Conservation (phyloP, 108 stramenopile genomes). For the Epipyxis sp. region DNA sequence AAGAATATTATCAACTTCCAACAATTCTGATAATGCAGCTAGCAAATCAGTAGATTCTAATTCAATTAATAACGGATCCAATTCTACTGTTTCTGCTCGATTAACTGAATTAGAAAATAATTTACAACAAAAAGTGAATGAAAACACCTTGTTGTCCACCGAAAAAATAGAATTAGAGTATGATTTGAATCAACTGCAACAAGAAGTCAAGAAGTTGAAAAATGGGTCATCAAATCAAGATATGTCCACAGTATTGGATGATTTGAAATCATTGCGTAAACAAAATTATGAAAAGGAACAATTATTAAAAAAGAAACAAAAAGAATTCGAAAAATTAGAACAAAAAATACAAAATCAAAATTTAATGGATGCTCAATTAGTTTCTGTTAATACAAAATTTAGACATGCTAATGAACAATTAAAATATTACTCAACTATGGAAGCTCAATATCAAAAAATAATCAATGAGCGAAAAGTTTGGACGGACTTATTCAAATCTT, state of each 20-base stretch:
- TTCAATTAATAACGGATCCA: too few relatives aligned
- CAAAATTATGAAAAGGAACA: conserved; percentile 13
- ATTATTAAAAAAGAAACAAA: background rate
- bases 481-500: background rate
- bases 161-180: background rate
- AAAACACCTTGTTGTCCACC: too few relatives aligned
- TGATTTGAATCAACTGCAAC: background rate
- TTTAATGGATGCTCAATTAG: background rate
- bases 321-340: conserved; percentile 24
- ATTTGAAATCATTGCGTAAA: background rate
- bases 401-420: background rate
- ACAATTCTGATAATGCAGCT: too few relatives aligned
- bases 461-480: background rate
- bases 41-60: too few relatives aligned
- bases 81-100: too few relatives aligned
- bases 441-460: background rate
- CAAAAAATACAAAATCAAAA: conserved; percentile 11
- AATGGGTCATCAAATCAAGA: background rate
- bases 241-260: background rate
- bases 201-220: background rate
- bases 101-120: conserved; percentile 17
- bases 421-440: background rate
- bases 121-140: too few relatives aligned
- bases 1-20: too few relatives aligned
- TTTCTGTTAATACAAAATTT: background rate